Conservation (phyloP, 2,329 filamentous ascomycete genomes). For the Hypoxylon rubiginosum region DNA sequence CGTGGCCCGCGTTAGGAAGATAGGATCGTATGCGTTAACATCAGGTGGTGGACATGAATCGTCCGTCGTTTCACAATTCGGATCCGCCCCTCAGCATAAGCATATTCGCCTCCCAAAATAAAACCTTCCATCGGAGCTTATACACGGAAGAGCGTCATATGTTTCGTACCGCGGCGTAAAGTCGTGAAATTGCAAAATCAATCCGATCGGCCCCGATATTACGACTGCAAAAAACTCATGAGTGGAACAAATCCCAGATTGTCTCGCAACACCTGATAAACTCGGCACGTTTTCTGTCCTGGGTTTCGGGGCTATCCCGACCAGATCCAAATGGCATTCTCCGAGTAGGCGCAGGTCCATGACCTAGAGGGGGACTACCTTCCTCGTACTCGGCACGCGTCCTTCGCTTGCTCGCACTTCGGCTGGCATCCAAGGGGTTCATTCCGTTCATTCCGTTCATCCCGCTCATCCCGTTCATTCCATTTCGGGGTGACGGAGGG, state of each 20-base stretch:
- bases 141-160: slow-evolving; percentile 37
- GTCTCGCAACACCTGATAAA: slow-evolving; percentile 88
- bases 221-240: slow-evolving; percentile 62
- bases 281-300: slow-evolving; percentile 89
- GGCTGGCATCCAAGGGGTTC: slow-evolving; percentile 62
- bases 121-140: slow-evolving; percentile 35
- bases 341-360: slow-evolving; percentile 73
- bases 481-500: slow-evolving; percentile 82
- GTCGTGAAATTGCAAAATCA: slow-evolving; percentile 39
- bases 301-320: slow-evolving; percentile 84
- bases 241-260: slow-evolving; percentile 98
- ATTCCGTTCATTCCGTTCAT: slow-evolving; percentile 57
- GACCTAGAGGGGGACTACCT: slow-evolving; percentile 84
- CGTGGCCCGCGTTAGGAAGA: slow-evolving; percentile 19
- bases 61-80: slow-evolving; percentile 19
- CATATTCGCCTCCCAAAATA: slow-evolving; percentile 33
- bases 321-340: slow-evolving; percentile 84
- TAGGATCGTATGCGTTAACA: slow-evolving; percentile 30
- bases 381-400: slow-evolving; percentile 94
- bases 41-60: slow-evolving; percentile 18
- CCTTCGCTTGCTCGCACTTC: slow-evolving; percentile 77
- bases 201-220: slow-evolving; percentile 26
- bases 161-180: slow-evolving; percentile 40
- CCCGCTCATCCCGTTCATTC: slow-evolving; percentile 56
- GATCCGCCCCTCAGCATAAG: slow-evolving; percentile 29